Conservation (phyloP, 83 land plant genomes). For the Larix sibirica region DNA sequence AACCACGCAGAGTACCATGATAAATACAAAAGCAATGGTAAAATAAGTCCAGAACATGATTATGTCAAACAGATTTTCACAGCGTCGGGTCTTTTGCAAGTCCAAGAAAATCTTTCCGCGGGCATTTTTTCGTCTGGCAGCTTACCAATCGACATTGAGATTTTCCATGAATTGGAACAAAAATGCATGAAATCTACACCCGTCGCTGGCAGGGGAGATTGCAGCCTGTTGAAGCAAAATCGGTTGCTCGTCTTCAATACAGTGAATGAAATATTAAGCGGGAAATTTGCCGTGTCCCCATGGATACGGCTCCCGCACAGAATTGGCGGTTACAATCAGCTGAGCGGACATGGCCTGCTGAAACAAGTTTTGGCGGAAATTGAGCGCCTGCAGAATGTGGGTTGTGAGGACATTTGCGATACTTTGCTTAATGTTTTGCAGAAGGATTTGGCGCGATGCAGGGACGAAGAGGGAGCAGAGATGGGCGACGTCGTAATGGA, state of each 20-base stretch:
- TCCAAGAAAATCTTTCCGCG: neutral
- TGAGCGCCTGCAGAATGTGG: too few species aligned
- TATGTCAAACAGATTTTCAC: slow-evolving; percentile 50
- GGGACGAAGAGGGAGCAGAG: slow-evolving; percentile 21
- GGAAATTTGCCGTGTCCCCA: too few species aligned
- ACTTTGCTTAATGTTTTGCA: too few species aligned
- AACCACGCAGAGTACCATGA: neutral
- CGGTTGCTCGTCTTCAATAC: slow-evolving; percentile 21
- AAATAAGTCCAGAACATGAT: slow-evolving; percentile 11
- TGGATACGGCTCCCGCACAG: too few species aligned
- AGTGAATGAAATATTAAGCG: too few species aligned
- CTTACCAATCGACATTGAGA: slow-evolving; percentile 16
- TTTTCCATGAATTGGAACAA: neutral
- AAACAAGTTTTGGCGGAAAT: too few species aligned
- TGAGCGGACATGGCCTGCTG: too few species aligned
- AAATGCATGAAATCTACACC: slow-evolving; percentile 34
- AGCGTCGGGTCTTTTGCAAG: slow-evolving; percentile 15
- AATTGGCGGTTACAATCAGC: too few species aligned
- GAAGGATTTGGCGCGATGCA: too few species aligned
- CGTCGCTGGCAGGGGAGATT: slow-evolving; percentile 22
- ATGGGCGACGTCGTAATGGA: slow-evolving; percentile 53
- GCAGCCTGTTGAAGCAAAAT: slow-evolving; percentile 21
- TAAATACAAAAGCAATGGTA: neutral
- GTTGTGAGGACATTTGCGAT: too few species aligned
- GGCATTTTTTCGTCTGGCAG: neutral